Base-by-base conservation (phyloP, 2,329 filamentous ascomycete genomes). In the Lomentospora prolificans region DNA sequence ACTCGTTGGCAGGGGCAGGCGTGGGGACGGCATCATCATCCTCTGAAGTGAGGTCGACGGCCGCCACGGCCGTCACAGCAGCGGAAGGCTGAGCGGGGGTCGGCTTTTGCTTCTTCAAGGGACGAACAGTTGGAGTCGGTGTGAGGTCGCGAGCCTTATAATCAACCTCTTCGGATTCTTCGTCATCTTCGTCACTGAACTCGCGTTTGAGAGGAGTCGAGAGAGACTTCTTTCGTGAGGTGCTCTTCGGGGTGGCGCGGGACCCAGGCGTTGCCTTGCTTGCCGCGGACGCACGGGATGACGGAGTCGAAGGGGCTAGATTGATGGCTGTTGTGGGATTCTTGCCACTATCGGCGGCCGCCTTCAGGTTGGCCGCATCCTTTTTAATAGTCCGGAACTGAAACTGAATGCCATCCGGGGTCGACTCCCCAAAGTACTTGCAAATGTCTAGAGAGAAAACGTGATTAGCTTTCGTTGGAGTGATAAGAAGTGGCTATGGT, bases 361-460 rank as follows among this genome's bases (percentile, higher is more conserved):
- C 62, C 44, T 72, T 69, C 48, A 83, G 73, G 2, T 66, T 67
- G 39, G 77, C 73, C 28, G 76, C 80, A 28, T 80, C 72, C 33
- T 70, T 71, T 66, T 80, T 82, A 67, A 84, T 75, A 24, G 64
- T 58, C 1, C 81, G 75, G 62, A 85, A 82, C 62, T 84, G 80
- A 64, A 80, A 85, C 60, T 77, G 74, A n/a, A 84, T 75, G 7
- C 81, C 81, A 19, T 74, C 74, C 0, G 72, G 64, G 0, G 80
- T 85, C 3, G 77, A 81, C 57, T 81, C 79, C 25, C 80, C 81
- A 60, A 81, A 84, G 66, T 78, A 77, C 58, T 75, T 79, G 58
- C 78, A 75, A 53, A 84, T 82, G 46, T 81, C 81, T 84, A 52
- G 9, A 46, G 22, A 22, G 24, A 22, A 48, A 51, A n/a, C 14